Percentiles rank a stretch among this genome's conserved stretches.
phyloP scores from a whole-genome alignment of 2,329 filamentous ascomycete genomes.

The Endoconidiophora laricicola region DNA sequence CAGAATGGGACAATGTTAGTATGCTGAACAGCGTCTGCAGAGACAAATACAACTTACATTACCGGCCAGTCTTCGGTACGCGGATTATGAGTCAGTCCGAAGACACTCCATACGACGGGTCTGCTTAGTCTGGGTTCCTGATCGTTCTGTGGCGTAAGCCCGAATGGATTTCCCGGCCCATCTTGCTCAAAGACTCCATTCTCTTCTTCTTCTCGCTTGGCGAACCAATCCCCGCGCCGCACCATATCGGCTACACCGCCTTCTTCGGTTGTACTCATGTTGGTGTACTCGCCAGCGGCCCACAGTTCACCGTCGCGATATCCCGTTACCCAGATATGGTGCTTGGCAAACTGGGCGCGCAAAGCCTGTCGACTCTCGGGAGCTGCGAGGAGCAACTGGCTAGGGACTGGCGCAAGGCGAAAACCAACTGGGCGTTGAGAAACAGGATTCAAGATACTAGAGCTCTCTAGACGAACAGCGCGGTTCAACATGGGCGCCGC shows the following conservation, averaged over 20 bases:
- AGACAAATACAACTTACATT: constrained; percentile 23
- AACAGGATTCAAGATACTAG: constrained; percentile 26
- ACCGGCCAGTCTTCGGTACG: constrained; percentile 34
- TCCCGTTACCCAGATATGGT: constrained; percentile 33
- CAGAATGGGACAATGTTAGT: not conserved
- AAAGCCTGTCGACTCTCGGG: constrained; percentile 25
- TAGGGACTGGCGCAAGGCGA: constrained; percentile 29
- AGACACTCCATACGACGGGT: constrained; percentile 30
- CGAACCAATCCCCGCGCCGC: constrained; percentile 30
- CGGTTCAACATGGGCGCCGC: constrained; percentile 37
- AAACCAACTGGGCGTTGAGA: constrained; percentile 34
- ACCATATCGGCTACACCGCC: constrained; percentile 32
- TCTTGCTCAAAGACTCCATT: constrained; percentile 13
- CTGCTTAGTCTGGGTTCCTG: constrained; percentile 16
- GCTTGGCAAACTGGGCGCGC: constrained; percentile 29
- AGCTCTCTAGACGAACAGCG: constrained; percentile 32
- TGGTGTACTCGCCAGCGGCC: constrained; percentile 34
- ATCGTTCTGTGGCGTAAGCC: constrained; percentile 2
- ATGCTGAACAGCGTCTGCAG: not conserved
- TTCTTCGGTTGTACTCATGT: constrained; percentile 27
- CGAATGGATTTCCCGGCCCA: not conserved
- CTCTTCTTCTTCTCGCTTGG: constrained; percentile 11
- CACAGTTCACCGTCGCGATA: constrained; percentile 33
- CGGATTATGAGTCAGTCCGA: constrained; percentile 32
- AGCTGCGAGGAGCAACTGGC: constrained; percentile 31